Percentiles rank a stretch among this genome's conserved stretches.
These are phyloP conservation scores for Ophryocystis elektroscirrha DNA, from an alignment of 169 alveolate species.

Conservation along the genomic window DNA sequence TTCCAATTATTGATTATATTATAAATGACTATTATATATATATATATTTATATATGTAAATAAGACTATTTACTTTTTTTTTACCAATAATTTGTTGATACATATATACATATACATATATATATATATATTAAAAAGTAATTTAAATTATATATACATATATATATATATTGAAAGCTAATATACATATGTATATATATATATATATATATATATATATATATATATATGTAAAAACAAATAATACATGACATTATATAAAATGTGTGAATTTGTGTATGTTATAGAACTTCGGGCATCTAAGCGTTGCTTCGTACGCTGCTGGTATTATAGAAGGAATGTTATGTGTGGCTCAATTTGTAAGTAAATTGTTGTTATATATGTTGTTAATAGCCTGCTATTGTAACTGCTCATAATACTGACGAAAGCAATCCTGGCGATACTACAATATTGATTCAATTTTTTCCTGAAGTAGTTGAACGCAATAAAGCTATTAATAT, in stretches of 20 bases:
- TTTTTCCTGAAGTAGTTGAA: constrained; percentile 33
- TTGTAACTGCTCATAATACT: constrained; percentile 45
- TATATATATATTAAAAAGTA: constrained; percentile 43
- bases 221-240: no score
- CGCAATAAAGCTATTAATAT: no score
- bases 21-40: no score
- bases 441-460: constrained; percentile 38
- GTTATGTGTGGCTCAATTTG: constrained; percentile 44
- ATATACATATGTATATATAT: constrained; percentile 29
- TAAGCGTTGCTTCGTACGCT: constrained; percentile 43
- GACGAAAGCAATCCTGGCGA: constrained; percentile 24
- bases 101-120: neutral
- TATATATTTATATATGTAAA: no score
- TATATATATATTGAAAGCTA: no score
- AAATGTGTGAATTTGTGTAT: no score
- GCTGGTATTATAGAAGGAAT: constrained; percentile 49
- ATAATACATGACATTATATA: no score
- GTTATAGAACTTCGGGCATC: constrained; percentile 35
- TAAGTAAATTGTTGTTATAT: neutral
- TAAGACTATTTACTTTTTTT: no score
- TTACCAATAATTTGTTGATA: no score
- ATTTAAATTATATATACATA: constrained; percentile 30
- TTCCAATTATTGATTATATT: no score
- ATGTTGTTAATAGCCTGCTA: constrained; percentile 26
- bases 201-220: neutral